Base-by-base conservation (phyloP, 208 protist species). In the Leishmania braziliensis region DNA sequence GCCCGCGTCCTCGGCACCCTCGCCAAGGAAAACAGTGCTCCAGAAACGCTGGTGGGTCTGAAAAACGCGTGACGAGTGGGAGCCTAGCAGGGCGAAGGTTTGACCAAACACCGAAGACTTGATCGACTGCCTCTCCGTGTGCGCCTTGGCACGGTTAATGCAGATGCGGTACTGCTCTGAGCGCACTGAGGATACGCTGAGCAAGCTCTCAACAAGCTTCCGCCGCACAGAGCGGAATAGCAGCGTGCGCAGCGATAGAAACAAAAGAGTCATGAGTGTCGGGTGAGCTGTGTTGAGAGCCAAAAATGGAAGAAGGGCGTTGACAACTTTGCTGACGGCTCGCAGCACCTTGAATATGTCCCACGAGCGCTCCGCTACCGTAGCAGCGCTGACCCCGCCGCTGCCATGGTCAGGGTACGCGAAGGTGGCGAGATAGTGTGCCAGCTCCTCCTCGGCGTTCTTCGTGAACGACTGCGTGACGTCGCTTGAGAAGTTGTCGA, bases 1-100 rank as follows among this genome's bases (percentile, higher is more conserved):
- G 43, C 97, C 97, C 26, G 95, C 95, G 80, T 99, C 97, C 87
- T 98, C 95, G 26, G 97, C 95, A n/a, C 97, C 97, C 70, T 98
- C 95, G 84, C 97, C 97, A 26, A 97, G 80, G 74, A 98, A 96
- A 39, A 95, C 88, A 69, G 96, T 96, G 82, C 85, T 92, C 95
- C 95, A 98, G 77, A 98, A 92, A 53, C 94, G 88, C 72, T 92
- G 89, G 75, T 91, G 97, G 8, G 90, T 97, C 72, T 92, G 88
- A 76, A 98, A 98, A 63, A 98, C 87, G 71, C 88, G 89, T 3
- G 95, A 88, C 76, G 91, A 90, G 69, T 95, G 92, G 50, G 82
- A 79, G 46, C 77, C 89, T 6, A 98, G 62, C 18, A 97, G 78
- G 0, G 83, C 78, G 76, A 96, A 93, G 43, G 95, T 98, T 83